A percentile compares a stretch with the other conserved stretches of the same genome.
These are phyloP conservation scores for Drechslerella coelobrocha DNA, from an alignment of 2,329 filamentous ascomycete species.

Conservation along the genomic window DNA sequence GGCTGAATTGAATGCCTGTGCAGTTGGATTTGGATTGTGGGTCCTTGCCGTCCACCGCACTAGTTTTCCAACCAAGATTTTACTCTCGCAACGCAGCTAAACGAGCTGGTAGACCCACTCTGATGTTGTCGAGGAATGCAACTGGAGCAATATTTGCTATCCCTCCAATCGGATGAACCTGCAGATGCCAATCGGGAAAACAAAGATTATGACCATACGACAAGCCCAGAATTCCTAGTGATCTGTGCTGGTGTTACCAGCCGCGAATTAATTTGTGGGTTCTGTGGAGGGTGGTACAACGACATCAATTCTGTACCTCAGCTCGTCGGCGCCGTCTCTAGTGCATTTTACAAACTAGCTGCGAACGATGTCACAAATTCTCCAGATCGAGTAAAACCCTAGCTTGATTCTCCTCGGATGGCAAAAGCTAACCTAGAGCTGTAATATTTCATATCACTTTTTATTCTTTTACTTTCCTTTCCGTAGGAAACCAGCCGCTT, in stretches of 20 bases:
- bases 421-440: background rate
- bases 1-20: too few species aligned
- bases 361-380: conserved; percentile 31
- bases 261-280: conserved; percentile 15
- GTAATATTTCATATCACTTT: background rate
- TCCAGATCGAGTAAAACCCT: conserved; percentile 5
- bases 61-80: too few species aligned
- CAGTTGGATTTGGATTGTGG: too few species aligned
- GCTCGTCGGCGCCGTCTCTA: conserved; percentile 1
- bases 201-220: background rate
- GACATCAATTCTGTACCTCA: conserved; percentile 10
- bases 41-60: too few species aligned
- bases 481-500: background rate
- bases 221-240: conserved; percentile 38
- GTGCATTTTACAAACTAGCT: background rate
- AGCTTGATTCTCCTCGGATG: conserved; percentile 11
- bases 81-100: too few species aligned
- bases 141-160: too few species aligned
- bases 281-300: conserved; percentile 33
- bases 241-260: conserved; percentile 32
- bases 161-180: too few species aligned
- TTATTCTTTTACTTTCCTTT: conserved; percentile 12
- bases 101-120: too few species aligned
- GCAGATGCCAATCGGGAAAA: conserved; percentile 26
- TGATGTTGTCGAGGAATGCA: background rate